phyloP scores from a whole-genome alignment of 192 early-diverging fungal genomes.

The Mortierella alpina region DNA sequence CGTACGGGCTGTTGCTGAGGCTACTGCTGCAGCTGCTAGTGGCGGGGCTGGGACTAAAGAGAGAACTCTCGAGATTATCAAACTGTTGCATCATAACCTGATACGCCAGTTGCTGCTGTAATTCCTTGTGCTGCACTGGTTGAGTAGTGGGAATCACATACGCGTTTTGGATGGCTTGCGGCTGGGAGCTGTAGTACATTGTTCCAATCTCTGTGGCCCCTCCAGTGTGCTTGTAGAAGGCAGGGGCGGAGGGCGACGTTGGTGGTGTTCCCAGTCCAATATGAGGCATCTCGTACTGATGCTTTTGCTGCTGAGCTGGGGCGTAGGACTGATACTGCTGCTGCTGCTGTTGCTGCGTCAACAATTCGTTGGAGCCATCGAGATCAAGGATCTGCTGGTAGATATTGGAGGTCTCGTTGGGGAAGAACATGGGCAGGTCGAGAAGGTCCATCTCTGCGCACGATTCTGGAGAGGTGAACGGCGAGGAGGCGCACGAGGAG shows the following conservation, averaged over 20 bases:
- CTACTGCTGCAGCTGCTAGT: slow-evolving; percentile 40
- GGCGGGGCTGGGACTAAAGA: slow-evolving; percentile 46
- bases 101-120: slow-evolving; percentile 35
- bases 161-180: slow-evolving; percentile 38
- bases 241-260: slow-evolving; percentile 32
- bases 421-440: slow-evolving; percentile 48
- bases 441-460: slow-evolving; percentile 36
- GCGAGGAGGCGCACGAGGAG: slow-evolving; percentile 49
- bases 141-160: slow-evolving; percentile 26
- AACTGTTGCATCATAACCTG: slow-evolving; percentile 40
- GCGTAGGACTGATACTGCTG: slow-evolving; percentile 9
- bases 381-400: slow-evolving; percentile 42
- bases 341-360: slow-evolving; percentile 19
- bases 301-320: slow-evolving; percentile 16
- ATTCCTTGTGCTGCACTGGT: slow-evolving; percentile 15
- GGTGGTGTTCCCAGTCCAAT: slow-evolving; percentile 43
- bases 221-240: slow-evolving; percentile 34
- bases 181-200: slow-evolving; percentile 24
- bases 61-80: slow-evolving; percentile 50
- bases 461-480: slow-evolving; percentile 41
- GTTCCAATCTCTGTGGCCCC: slow-evolving; percentile 21
- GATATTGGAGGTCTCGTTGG: slow-evolving; percentile 29
- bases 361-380: slow-evolving; percentile 8
- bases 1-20: slow-evolving; percentile 33
- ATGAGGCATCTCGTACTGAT: slow-evolving; percentile 23